These are phyloP conservation scores for Raffaelea albimanens DNA, from an alignment of 2,329 filamentous ascomycete species.

Conservation along the genomic window DNA sequence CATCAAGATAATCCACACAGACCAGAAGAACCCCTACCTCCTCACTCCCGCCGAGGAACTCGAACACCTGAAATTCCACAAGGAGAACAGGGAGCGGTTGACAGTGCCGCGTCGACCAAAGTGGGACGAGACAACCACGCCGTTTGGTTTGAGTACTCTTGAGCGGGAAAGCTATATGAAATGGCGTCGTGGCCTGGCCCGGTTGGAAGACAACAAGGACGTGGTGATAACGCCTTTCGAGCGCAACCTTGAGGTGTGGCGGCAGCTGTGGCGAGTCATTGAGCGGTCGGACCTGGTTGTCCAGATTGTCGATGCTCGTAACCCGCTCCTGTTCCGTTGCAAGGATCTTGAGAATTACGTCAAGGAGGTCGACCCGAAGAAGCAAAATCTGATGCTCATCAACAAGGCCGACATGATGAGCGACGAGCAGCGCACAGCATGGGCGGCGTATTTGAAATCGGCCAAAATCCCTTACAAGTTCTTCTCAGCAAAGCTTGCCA, in stretches of 20 bases:
- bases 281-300: constrained; percentile 92
- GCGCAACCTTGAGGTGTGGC: constrained; percentile 94
- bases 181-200: constrained; percentile 84
- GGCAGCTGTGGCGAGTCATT: constrained; percentile 95
- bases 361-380: constrained; percentile 78
- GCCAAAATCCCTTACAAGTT: constrained; percentile 85
- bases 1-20: constrained; percentile 94
- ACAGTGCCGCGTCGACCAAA: constrained; percentile 83
- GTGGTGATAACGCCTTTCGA: constrained; percentile 97
- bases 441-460: constrained; percentile 78
- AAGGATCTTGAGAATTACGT: constrained; percentile 92
- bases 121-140: constrained; percentile 82
- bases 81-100: constrained; percentile 65
- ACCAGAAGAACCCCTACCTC: constrained; percentile 92
- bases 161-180: constrained; percentile 76
- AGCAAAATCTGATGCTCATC: constrained; percentile 85
- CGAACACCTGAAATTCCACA: constrained; percentile 69
- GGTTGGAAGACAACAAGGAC: constrained; percentile 89
- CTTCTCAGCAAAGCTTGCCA: constrained; percentile 89
- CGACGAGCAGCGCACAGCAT: constrained; percentile 64
- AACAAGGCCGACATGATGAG: constrained; percentile 99
- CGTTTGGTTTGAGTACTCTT: constrained; percentile 65
- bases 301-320: constrained; percentile 95
- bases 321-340: constrained; percentile 86
- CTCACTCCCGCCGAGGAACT: constrained; percentile 79